Base-by-base conservation (phyloP, 371 early-diverging fungal species). In the Mortierella sp. region DNA sequence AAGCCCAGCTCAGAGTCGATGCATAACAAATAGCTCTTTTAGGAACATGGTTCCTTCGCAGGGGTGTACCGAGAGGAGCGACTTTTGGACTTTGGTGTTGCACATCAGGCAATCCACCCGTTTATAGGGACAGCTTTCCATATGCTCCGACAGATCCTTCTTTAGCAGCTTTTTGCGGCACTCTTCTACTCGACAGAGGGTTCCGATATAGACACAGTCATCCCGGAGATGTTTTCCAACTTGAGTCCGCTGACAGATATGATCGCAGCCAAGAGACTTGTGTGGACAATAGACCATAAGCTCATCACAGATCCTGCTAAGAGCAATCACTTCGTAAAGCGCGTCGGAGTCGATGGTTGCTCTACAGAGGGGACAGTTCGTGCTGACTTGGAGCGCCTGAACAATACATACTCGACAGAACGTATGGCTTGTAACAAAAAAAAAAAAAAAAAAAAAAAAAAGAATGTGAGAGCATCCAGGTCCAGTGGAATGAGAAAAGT, bases 301-400 rank as follows among this genome's bases (percentile, higher is more conserved):
- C 60, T 93, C 93, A 62, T 93, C 90, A 25, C 92, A 91, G 83
- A 93, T 88, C 69, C 90, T 89, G 26, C 68, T 59, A 37, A 93
- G 83, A 14, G 91, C 90, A 62, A 87, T 91, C 26, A 85, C 88
- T 43, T 90, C 90, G 15, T 90, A 88, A 16, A 83, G 69, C 18
- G 90, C 61, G 3, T 86, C 74, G 7, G 76, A 61, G 3, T 83
- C 72, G 16, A 92, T 72, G 0, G 81, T 62, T 0, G 87, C 79
- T 7, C 93, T 85, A 57, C 91, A 91, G 16, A 92, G 83, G 0
- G 93, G 93, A 58, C 93, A 93, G n/a, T 85, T 68, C 0, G 80
- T 67, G 11, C 83, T 85, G 18, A 83, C 71, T 46, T 87, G 85
- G 16, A 90, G 62, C 12, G 89, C 86, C 68, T 86, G 86, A 45